Conservation (phyloP, 1,284 basidiomycete genomes). For the Austropuccinia psidii region DNA sequence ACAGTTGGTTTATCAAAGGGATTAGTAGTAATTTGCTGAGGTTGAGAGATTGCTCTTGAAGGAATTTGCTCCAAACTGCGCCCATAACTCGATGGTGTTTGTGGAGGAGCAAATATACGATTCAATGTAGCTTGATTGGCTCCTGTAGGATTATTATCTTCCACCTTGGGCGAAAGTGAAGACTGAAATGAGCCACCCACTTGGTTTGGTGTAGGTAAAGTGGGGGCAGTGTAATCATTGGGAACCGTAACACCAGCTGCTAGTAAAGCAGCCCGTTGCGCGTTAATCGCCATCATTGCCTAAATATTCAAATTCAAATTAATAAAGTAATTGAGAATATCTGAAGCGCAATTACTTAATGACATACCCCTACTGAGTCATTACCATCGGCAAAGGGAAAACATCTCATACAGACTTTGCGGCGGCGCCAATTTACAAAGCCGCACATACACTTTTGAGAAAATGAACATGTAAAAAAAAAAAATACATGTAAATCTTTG, state of each 20-base stretch:
- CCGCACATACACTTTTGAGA: slow-evolving; percentile 31
- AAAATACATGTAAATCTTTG: neutral
- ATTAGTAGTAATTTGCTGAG: neutral
- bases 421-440: slow-evolving; percentile 32
- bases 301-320: neutral
- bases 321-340: neutral
- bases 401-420: slow-evolving; percentile 35
- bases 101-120: neutral
- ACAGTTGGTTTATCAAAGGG: slow-evolving; percentile 11
- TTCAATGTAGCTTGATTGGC: neutral
- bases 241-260: slow-evolving; percentile 12
- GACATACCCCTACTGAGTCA: slow-evolving; percentile 31
- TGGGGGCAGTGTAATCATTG: neutral
- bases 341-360: neutral
- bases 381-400: slow-evolving; percentile 34
- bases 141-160: neutral
- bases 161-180: neutral
- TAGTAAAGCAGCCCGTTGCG: slow-evolving; percentile 22
- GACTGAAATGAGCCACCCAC: neutral
- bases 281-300: slow-evolving; percentile 32
- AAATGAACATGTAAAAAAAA: neutral
- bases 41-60: slow-evolving; percentile 8
- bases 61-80: neutral
- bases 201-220: neutral
- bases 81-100: neutral